These are phyloP conservation scores for Vachellia pachyceras DNA, from an alignment of 306 rosid genomes.

Conservation along the genomic window DNA sequence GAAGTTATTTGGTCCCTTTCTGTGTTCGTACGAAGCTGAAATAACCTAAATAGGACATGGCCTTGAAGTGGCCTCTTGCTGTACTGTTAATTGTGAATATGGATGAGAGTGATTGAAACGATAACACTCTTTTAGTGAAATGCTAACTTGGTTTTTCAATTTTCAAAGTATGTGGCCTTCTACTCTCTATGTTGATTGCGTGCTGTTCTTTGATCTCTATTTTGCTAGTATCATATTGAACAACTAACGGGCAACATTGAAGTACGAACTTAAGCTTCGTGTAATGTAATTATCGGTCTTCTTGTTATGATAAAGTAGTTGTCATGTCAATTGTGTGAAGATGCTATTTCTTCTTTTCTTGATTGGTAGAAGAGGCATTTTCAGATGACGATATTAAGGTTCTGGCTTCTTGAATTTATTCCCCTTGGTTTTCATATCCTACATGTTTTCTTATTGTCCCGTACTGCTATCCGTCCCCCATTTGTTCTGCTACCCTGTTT, in stretches of 20 bases:
- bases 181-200: conserved; percentile 8
- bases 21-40: neutral
- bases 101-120: conserved; percentile 1
- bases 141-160: neutral
- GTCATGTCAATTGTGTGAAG: conserved; percentile 15
- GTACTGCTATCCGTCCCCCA: conserved; percentile 5
- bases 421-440: neutral
- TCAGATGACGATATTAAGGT: conserved; percentile 21
- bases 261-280: neutral
- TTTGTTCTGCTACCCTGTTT: conserved; percentile 24
- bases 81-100: neutral
- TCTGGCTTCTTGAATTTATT: neutral
- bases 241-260: neutral
- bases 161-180: neutral
- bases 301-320: conserved; percentile 9
- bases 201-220: neutral
- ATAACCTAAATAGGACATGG: neutral
- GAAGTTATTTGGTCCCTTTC: no score
- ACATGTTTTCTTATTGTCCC: conserved; percentile 24
- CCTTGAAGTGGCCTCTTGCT: neutral
- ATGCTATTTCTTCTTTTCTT: neutral
- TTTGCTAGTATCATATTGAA: conserved; percentile 3
- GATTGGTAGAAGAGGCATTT: conserved; percentile 4
- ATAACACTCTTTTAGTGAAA: neutral
- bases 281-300: neutral